These are phyloP conservation scores for Parietaria judaica DNA, from an alignment of 306 rosid species.

Conservation along the genomic window DNA sequence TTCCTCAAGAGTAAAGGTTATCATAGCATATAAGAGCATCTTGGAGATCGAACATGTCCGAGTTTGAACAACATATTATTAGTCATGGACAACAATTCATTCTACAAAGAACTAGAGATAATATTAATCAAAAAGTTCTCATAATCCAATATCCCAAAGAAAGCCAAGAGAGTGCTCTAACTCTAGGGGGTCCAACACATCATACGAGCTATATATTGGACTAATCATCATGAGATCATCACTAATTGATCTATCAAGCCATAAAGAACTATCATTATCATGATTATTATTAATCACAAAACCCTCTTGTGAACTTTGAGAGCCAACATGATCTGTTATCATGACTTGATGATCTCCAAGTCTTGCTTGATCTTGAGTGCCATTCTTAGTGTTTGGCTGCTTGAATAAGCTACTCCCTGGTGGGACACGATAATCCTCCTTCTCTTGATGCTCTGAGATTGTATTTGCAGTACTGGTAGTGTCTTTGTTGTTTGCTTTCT, in stretches of 20 bases:
- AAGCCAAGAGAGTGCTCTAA: constrained; percentile 16
- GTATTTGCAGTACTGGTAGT: no score
- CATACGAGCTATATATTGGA: constrained; percentile 2
- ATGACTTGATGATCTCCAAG: neutral
- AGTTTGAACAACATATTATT: no score
- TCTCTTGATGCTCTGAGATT: neutral
- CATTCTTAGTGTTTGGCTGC: neutral
- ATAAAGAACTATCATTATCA: constrained; percentile 18
- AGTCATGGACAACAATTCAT: no score
- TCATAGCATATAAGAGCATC: no score
- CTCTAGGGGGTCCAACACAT: constrained; percentile 14
- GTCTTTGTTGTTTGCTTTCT: constrained; percentile 22
- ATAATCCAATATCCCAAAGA: constrained; percentile 21
- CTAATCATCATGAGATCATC: constrained; percentile 1
- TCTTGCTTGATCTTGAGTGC: neutral
- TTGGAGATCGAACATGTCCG: no score
- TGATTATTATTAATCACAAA: neutral
- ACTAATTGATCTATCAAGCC: constrained; percentile 13
- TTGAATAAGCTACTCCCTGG: constrained; percentile 4
- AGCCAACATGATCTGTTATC: neutral
- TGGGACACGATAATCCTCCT: neutral
- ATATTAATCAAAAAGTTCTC: neutral
- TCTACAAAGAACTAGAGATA: neutral
- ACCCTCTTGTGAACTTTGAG: constrained; percentile 10
- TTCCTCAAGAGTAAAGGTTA: no score